Percentiles rank a stretch among this genome's conserved stretches.
phyloP scores from a whole-genome alignment of 345 rosid genomes.

The Populus pruinosa region DNA sequence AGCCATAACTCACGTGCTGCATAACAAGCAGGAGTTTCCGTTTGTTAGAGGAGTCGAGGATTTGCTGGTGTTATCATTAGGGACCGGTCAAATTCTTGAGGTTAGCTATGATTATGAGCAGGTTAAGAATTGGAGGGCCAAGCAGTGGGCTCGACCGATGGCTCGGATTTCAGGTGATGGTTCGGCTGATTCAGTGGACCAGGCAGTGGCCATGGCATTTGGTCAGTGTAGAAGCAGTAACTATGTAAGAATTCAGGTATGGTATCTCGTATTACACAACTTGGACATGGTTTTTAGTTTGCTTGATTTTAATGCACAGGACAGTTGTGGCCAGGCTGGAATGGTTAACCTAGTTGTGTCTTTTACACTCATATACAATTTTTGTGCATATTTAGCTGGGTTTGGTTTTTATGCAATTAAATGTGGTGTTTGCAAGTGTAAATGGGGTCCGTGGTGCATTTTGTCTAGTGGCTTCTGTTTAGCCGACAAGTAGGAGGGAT shows the following conservation, averaged over 20 bases:
- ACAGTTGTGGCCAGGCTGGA: conserved; percentile 41
- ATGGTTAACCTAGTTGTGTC: conserved; percentile 28
- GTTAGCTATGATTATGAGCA: conserved; percentile 63
- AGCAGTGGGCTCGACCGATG: conserved; percentile 88
- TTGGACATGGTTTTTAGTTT: conserved; percentile 5
- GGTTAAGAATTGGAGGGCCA: conserved; percentile 71
- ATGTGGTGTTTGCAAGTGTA: background rate
- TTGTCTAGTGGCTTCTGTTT: conserved; percentile 2
- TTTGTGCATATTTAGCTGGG: conserved; percentile 1
- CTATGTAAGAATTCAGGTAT: conserved; percentile 90
- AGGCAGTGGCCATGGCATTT: conserved; percentile 92
- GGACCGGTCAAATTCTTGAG: conserved; percentile 77
- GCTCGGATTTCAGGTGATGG: conserved; percentile 79
- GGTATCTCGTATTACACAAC: background rate
- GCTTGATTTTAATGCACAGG: conserved; percentile 20
- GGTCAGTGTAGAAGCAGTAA: conserved; percentile 69
- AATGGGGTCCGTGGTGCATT: conserved; percentile 13
- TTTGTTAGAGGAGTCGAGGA: conserved; percentile 96
- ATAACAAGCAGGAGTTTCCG: conserved; percentile 95
- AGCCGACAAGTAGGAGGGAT: background rate
- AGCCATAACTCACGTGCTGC: conserved; percentile 93
- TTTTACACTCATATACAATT: conserved; percentile 6
- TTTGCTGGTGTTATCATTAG: conserved; percentile 75
- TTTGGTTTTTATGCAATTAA: conserved; percentile 10
- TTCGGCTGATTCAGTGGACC: conserved; percentile 87